These are phyloP conservation scores for Neocucurbitaria cava DNA, from an alignment of 2,329 filamentous ascomycete genomes.

Conservation along the genomic window DNA sequence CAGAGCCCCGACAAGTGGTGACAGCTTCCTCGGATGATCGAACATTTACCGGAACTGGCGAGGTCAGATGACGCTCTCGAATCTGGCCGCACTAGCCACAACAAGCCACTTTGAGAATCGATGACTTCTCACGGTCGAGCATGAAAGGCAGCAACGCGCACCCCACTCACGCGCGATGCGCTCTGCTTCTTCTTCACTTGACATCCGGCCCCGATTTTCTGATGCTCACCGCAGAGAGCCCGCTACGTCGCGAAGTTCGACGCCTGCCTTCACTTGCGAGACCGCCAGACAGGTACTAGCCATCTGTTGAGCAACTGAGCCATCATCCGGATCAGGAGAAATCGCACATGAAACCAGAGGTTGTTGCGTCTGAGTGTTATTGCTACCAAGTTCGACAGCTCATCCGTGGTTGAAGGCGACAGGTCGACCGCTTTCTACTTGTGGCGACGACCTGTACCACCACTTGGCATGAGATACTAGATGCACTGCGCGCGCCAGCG, in stretches of 20 bases:
- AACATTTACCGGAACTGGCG: constrained; percentile 11
- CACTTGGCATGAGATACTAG: constrained; percentile 21
- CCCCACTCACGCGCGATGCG: constrained; percentile 10
- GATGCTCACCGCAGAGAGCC: constrained; percentile 12
- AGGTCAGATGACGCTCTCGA: constrained; percentile 15
- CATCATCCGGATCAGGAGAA: constrained; percentile 3
- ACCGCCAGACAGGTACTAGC: constrained; percentile 28
- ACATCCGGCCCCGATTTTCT: constrained; percentile 16
- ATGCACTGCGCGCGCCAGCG: constrained; percentile 21
- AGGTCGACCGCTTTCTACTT: background rate
- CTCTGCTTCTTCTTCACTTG: constrained; percentile 1
- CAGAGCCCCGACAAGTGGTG: background rate
- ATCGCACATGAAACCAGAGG: constrained; percentile 1
- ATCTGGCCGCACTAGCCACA: constrained; percentile 33
- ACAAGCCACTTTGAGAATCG: constrained; percentile 20
- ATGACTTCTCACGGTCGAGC: constrained; percentile 23
- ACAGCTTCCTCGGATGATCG: background rate
- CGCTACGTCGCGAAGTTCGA: constrained; percentile 23
- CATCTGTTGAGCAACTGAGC: constrained; percentile 9
- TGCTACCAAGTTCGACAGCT: background rate
- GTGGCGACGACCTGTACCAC: constrained; percentile 14
- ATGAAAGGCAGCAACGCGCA: constrained; percentile 28
- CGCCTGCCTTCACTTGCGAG: constrained; percentile 30
- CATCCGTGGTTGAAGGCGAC: background rate
- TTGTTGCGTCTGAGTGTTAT: background rate